Percentiles rank a stretch among this genome's conserved stretches.
phyloP scores from a whole-genome alignment of 1,284 basidiomycete species.

The Sanghuangporus sanghuang region DNA sequence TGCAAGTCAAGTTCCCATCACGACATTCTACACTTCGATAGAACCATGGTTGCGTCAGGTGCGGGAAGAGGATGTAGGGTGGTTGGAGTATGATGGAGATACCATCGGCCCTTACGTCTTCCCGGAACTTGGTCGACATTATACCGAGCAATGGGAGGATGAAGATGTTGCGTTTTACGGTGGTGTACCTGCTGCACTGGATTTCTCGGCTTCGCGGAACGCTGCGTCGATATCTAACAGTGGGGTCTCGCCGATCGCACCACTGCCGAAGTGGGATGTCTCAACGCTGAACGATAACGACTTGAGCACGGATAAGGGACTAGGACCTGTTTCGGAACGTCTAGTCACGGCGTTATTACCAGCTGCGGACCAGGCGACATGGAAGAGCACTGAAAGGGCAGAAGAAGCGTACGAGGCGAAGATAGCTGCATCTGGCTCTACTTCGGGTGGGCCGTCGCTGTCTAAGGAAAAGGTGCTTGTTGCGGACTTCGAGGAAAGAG shows the following conservation, averaged over 20 bases:
- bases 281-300: conserved; percentile 64
- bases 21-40: conserved; percentile 78
- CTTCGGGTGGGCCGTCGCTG: conserved; percentile 66
- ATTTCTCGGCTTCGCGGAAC: conserved; percentile 28
- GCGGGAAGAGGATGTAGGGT: conserved; percentile 88
- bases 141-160: conserved; percentile 88
- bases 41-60: conserved; percentile 84
- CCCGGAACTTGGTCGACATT: conserved; percentile 86
- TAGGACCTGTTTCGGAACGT: conserved; percentile 76
- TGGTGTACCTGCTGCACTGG: conserved; percentile 36
- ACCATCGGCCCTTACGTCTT: conserved; percentile 83
- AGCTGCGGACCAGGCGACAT: conserved; percentile 53
- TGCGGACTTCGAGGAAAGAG: conserved; percentile 61
- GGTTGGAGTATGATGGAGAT: conserved; percentile 82
- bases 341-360: conserved; percentile 75
- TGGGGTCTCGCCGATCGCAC: conserved; percentile 32
- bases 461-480: conserved; percentile 69
- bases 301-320: conserved; percentile 60
- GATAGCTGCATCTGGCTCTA: conserved; percentile 39
- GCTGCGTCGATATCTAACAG: conserved; percentile 25
- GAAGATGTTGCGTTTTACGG: conserved; percentile 66
- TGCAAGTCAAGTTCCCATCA: conserved; percentile 57
- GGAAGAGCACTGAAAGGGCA: conserved; percentile 72
- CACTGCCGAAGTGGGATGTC: conserved; percentile 64
- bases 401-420: conserved; percentile 76